Base-by-base conservation (phyloP, 2,329 filamentous ascomycete species). In the Chrysosporium keratinophilum region DNA sequence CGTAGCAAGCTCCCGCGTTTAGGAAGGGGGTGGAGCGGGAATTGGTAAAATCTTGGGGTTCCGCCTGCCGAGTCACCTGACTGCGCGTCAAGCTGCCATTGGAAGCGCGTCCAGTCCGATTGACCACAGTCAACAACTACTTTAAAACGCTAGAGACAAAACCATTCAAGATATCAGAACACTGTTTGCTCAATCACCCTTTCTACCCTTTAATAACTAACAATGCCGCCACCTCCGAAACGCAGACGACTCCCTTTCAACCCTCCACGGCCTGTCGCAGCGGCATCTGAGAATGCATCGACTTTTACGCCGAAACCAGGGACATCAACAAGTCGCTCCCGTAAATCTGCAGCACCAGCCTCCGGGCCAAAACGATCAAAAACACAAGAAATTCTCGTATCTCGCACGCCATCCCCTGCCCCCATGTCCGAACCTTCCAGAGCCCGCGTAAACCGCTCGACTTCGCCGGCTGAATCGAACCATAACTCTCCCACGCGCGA, bases 211-310 rank as follows among this genome's bases (percentile, higher is more conserved):
- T 28, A 28, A 28, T 14, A 31, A 10, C 10, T 35, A n/a, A 42
- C 39, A 69, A 58, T 62, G 59, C 45, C 65, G 61, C 56, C 56
- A 60, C 5, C 63, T 1, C 61, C 66, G 20, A 74, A 73, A 57
- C 65, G 69, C 46, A 63, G 66, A 50, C 64, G 61, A 12, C 68
- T 71, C 15, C 69, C 71, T n/a, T 74, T 74, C 63, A 74, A 74
- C 3, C 70, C 71, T 37, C 72, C 72, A 2, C 67, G 72, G 14
- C 64, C 65, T 45, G 61, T 65, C 20, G 59, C 63, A n/a, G 51
- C 62, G 40, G 60, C 61, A 46, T 60, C 56, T 28, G 61, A 60
- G 31, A 60, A 57, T 9, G 60, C 61, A 55, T 63, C 63, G 17
- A 56, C 58, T 48, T 48, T 58, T 28, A 44, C 56, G 10, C 48